Evolutionary conservation across 305 asterid species (phyloP), one percentile per base, ranked within the genome.

Genomic region (Fraxinus greggii): DNA sequence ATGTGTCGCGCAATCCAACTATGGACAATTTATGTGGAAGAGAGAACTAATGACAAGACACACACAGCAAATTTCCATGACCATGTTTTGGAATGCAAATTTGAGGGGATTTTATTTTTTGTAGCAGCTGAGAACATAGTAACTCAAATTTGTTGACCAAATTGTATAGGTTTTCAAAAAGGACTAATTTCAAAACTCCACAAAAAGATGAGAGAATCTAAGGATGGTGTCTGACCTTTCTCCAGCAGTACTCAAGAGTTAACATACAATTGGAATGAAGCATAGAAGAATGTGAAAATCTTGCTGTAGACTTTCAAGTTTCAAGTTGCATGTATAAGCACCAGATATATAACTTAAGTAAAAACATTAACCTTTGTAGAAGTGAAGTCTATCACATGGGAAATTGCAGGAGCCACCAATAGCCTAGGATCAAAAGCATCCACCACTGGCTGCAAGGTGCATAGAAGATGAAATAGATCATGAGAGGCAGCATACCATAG

Each of bases 401-500:
- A 92, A 75, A 92, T 84, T 72, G 97, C 97, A 63, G 99, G 99
- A 76, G 99, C 97, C 84, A 95, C 99, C 92, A 95, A 88, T 84
- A 94, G 84, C 85, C 99, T 90, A 81, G 97, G 95, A 90, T 96
- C 99, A 77, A 96, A 96, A 87, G 98, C 98, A 89, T 96, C 99
- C 88, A 96, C 99, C 70, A 96, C 99, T 56, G 99, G 99, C 99
- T 96, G 98, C 80, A 87, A 67, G 83, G 84, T 83, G 77, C 75
- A 84, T 76, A 80, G 82, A 40, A 29, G 67, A 73, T 15, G 79
- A 83, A 65, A 65, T 29, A 19, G 7, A 77, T 69, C 80, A 79
- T 56, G 35, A 15, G 77, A 38, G 73, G 35, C 59, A 59, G 38
- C 32, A 70, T 28, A 59, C 40, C 48, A 74, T 65, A 78, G 73